These are phyloP conservation scores for Trichoderma reesei DNA, from an alignment of 495 filamentous ascomycete species.

Conservation along the genomic window DNA sequence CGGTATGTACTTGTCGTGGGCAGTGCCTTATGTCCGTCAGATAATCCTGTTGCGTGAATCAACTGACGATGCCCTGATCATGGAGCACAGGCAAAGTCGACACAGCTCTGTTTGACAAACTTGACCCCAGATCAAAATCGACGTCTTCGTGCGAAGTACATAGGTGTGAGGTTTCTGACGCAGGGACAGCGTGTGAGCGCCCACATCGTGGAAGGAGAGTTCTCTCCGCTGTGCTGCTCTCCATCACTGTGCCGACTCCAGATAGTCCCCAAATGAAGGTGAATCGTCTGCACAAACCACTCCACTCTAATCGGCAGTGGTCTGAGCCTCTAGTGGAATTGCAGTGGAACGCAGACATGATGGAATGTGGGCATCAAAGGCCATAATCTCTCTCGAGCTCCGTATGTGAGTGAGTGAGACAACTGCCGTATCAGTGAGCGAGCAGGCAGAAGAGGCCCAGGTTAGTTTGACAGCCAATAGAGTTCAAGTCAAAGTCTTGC, in stretches of 20 bases:
- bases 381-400: background rate
- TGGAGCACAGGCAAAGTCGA: background rate
- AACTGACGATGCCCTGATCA: background rate
- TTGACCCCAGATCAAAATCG: no score
- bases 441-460: background rate
- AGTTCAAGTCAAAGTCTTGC: slow-evolving; percentile 6
- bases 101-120: no score
- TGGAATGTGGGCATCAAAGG: background rate
- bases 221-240: background rate
- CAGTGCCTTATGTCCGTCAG: no score
- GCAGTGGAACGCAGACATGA: background rate
- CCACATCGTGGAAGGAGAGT: background rate
- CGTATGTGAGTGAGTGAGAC: background rate
- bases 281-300: background rate
- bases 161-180: no score
- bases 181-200: background rate
- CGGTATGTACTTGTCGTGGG: background rate
- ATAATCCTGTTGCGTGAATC: no score
- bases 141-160: no score
- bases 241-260: background rate
- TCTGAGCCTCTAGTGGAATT: slow-evolving; percentile 2
- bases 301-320: background rate
- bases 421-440: background rate
- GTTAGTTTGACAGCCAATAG: background rate
- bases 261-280: background rate